phyloP scores from a whole-genome alignment of 352 stramenopile species.

The Vaucheria bursata region DNA sequence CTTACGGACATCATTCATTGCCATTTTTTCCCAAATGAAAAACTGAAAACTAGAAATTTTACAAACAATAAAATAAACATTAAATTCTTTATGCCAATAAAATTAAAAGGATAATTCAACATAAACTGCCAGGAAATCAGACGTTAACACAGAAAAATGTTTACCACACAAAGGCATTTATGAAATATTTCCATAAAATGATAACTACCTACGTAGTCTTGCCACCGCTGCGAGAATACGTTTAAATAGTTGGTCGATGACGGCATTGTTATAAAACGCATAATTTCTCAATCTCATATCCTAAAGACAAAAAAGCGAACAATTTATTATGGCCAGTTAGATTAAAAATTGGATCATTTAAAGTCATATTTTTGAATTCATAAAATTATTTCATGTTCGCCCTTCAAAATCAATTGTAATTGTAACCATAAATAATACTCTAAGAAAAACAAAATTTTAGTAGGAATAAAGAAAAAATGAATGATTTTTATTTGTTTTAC shows the following conservation, averaged over 20 bases:
- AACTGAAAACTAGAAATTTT: too few species aligned
- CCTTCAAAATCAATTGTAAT: background rate
- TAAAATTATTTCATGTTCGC: background rate
- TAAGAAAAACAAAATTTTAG: background rate
- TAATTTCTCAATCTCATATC: conserved; percentile 28
- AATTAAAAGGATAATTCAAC: too few species aligned
- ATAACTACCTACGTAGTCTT: conserved; percentile 11
- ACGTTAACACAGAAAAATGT: too few species aligned
- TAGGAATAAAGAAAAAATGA: background rate
- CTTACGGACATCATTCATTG: too few species aligned
- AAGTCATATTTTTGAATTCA: background rate
- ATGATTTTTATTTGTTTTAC: too few species aligned
- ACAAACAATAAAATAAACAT: too few species aligned
- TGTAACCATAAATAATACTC: background rate
- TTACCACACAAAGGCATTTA: too few species aligned
- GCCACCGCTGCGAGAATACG: conserved; percentile 21
- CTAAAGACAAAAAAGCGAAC: background rate
- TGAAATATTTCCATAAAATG: too few species aligned
- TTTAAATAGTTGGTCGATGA: conserved; percentile 41
- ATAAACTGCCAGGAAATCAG: too few species aligned
- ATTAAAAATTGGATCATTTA: background rate
- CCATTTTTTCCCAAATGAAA: too few species aligned
- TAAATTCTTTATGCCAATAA: too few species aligned
- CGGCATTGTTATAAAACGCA: conserved; percentile 35
- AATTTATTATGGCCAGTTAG: background rate